Percentiles rank a stretch among this genome's conserved stretches.
phyloP scores from a whole-genome alignment of 2,329 filamentous ascomycete genomes.

The Rutstroemia sp. region DNA sequence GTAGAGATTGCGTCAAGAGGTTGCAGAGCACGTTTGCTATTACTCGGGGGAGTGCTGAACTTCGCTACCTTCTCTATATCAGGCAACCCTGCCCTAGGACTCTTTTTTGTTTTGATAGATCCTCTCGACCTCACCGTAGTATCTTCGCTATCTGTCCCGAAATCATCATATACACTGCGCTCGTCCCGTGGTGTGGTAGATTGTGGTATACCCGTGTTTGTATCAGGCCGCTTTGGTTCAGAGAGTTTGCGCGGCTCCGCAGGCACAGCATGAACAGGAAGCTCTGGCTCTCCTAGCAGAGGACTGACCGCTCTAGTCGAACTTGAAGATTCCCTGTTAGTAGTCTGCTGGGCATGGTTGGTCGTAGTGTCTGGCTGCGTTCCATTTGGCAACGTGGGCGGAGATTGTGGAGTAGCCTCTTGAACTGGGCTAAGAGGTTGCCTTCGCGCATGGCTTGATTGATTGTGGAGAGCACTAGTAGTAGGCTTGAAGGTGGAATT shows the following conservation, averaged over 20 bases:
- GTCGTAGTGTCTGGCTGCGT: slow-evolving; percentile 20
- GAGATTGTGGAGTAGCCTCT: slow-evolving; percentile 8
- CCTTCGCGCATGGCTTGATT: neutral
- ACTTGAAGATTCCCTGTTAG: slow-evolving; percentile 21
- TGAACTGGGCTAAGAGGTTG: slow-evolving; percentile 11
- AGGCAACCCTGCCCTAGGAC: slow-evolving; percentile 10
- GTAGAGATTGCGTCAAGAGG: slow-evolving; percentile 8
- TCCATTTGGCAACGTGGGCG: neutral
- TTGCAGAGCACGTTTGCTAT: slow-evolving; percentile 10
- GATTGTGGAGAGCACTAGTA: slow-evolving; percentile 4
- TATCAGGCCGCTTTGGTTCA: neutral
- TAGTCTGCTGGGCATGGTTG: slow-evolving; percentile 21
- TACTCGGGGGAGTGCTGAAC: slow-evolving; percentile 20
- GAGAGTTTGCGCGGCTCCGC: slow-evolving; percentile 9
- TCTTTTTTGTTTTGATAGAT: slow-evolving; percentile 16
- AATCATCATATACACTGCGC: slow-evolving; percentile 22
- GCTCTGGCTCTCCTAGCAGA: slow-evolving; percentile 16
- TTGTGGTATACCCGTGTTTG: neutral
- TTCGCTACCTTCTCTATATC: slow-evolving; percentile 15
- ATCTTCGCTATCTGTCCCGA: slow-evolving; percentile 18
- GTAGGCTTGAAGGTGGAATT: slow-evolving; percentile 16
- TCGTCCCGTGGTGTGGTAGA: slow-evolving; percentile 4
- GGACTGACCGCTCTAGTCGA: slow-evolving; percentile 26
- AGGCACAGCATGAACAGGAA: slow-evolving; percentile 6
- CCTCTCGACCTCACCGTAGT: slow-evolving; percentile 14